Base-by-base conservation (phyloP, 257 asterid genomes). In the Anisodus tanguticus region DNA sequence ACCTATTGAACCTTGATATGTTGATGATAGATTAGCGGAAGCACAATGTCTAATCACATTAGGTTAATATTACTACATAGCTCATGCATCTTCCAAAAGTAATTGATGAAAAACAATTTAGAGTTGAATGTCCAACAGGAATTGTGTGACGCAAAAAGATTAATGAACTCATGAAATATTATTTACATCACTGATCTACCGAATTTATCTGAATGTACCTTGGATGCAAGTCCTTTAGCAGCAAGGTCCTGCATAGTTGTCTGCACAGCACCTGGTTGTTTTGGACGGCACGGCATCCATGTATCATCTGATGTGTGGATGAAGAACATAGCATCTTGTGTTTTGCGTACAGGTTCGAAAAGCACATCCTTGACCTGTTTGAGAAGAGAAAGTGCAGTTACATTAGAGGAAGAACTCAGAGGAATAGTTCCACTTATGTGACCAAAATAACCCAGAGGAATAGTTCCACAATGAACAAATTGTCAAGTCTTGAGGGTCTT, bases 261-360 rank as follows among this genome's bases (percentile, higher is more conserved):
- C 92, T 93, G 98, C 87, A 94, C 79, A 1, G 98, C 98, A 80
- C 95, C 97, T 3, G 88, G 87, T 82, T 92, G 95, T 90, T 90
- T 96, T 41, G 99, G 97, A 74, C 97, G 98, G 87, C 99, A 96
- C 80, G 99, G 99, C 87, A 90, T 84, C 97, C 93, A 94, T 57
- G 83, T 83, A 31, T 88, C 98, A 86, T 87, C 81, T 85, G 97
- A 83, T 64, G 88, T 78, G 87, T 94, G 90, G 10, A 86, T 57
- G 84, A 96, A 96, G 89, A 86, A 91, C 98, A 93, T 93, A 35
- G 99, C 99, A 83, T 94, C 99, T 89, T 96, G 99, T 3, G 99
- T 96, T 88, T 96, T 96, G 17, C 99, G 97, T 59, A 96, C 97
- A 80, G 99, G 99, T 84, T 96, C 98, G 83, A 96, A 94, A 62